Base-by-base conservation (phyloP, 805 yeast genomes). In the Myxozyma geophila region DNA sequence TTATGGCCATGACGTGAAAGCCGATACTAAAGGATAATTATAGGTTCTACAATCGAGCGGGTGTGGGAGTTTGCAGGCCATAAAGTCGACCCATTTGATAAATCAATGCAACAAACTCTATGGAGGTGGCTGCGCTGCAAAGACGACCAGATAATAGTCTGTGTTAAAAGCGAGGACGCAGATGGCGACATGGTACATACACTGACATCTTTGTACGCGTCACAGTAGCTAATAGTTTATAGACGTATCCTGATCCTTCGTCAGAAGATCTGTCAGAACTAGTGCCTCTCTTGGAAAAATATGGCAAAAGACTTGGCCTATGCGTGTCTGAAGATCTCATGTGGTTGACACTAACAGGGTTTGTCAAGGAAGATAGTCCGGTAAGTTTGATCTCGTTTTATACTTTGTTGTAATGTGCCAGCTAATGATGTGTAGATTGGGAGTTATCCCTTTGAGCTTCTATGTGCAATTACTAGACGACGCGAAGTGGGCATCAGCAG, bases 391-490 rank as follows among this genome's bases (percentile, higher is more conserved):
- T 46, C 13, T 35, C 12, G 35, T 48, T 54, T 23, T 28, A 28
- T 23, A 6, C 33, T 17, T 21, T 9, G 13, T 36, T 21, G 46
- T 35, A 8, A 15, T 37, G 36, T 8, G 17, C 4, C 46, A 36
- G 21, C 13, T 50, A 59, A 53, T 28, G 37, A 33, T 21, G 49
- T 40, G 43, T 50, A 70, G 43, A 62, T 76, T n/a, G 80, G 80
- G 2, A 58, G 67, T 2, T 68, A 68, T 60, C 77, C 82, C 43
- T 81, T 79, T 66, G 76, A 75, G 43, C 65, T 79, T 23, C 72
- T 79, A 7, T 71, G 77, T 48, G 74, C 72, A 15, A 73, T 78
- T 9, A 72, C 80, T 73, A 71, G 83, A 76, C 61, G 74, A 61
- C 71, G 84, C 66, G 70, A 72, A 59, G 63, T 67, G 9, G 82